Conservation (phyloP, 371 early-diverging fungal species). For the Coemansia sp. region DNA sequence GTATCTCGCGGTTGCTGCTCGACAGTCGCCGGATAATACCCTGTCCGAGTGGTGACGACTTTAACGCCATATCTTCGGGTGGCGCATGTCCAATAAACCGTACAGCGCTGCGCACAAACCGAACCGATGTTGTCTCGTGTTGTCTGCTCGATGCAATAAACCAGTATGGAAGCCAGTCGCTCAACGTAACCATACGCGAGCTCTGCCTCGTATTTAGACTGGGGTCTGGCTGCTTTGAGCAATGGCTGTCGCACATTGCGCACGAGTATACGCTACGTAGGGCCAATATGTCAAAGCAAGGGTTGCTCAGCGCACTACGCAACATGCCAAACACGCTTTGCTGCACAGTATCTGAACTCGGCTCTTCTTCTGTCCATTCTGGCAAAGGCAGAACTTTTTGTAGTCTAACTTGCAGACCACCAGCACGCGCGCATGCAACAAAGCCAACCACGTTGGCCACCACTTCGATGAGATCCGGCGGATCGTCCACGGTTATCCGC, state of each 20-base stretch:
- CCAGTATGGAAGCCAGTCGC: conserved; percentile 52
- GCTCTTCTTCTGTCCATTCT: not conserved
- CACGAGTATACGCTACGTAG: conserved; percentile 8
- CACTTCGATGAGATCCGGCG: conserved; percentile 25
- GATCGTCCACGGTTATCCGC: conserved; percentile 26
- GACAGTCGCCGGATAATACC: conserved; percentile 34
- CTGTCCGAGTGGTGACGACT: conserved; percentile 45
- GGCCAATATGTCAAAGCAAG: not conserved
- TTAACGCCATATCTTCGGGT: conserved; percentile 35
- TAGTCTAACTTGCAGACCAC: conserved; percentile 9
- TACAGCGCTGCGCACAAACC: conserved; percentile 31
- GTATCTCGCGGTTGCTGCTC: conserved; percentile 45
- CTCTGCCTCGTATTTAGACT: not conserved
- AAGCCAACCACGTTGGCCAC: conserved; percentile 29
- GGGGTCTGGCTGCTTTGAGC: not conserved
- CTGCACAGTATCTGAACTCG: not conserved
- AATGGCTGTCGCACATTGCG: conserved; percentile 3
- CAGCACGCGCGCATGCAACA: conserved; percentile 42
- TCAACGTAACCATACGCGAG: conserved; percentile 28
- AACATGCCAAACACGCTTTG: not conserved
- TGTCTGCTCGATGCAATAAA: conserved; percentile 45
- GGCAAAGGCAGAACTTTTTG: too few relatives aligned
- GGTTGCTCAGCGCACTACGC: not conserved
- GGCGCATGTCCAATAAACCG: conserved; percentile 51
- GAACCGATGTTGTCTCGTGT: conserved; percentile 11